Evolutionary conservation across 495 filamentous ascomycete species (phyloP), one percentile per base, ranked within the genome.

Genomic region (Hypomontagnella monticulosa): DNA sequence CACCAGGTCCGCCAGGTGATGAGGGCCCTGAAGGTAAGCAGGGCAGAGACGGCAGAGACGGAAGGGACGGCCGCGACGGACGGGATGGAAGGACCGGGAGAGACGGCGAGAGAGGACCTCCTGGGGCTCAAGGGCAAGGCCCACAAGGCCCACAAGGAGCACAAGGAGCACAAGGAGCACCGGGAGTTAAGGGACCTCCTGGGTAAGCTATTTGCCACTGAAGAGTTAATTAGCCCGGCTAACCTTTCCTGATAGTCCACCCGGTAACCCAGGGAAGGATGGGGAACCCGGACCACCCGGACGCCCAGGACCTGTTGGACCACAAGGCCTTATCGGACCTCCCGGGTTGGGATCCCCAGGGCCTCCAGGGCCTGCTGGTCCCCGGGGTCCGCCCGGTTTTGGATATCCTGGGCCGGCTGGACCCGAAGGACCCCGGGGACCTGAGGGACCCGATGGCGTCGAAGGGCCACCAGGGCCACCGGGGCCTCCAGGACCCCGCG

Each of bases 61-160:
- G 61, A 4, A 23, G 10, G 8, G 42, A 56, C 15, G 62, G 62
- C 1, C 14, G 33, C 0, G 49, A 67, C 2, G 63, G 42, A 34
- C 48, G n/a, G 19, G 33, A 60, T 30, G 63, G 43, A 12, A 15
- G 18, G 3, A 14, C 44, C 18, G 63, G 63, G 23, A 40, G 5
- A 52, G 49, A 52, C 4, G 49, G 49, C 4, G n/a, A 36, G 14
- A 42, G 19, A 11, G 8, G 61, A n/a, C 54, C 46, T 33, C 38
- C 32, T 0, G 62, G 62, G 3, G 30, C 18, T 6, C 48, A 30
- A 1, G 61, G 61, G 18, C 48, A 6, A 42, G 38, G 38, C 7
- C 38, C 38, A 16, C 16, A 23, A 6, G n/a, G 49, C 18, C 4
- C 16, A 15, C 30, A 14, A 15, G 32, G 32, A 19, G 38, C 14